phyloP scores from a whole-genome alignment of 2,329 filamentous ascomycete species.

The Pseudopithomyces maydicus region DNA sequence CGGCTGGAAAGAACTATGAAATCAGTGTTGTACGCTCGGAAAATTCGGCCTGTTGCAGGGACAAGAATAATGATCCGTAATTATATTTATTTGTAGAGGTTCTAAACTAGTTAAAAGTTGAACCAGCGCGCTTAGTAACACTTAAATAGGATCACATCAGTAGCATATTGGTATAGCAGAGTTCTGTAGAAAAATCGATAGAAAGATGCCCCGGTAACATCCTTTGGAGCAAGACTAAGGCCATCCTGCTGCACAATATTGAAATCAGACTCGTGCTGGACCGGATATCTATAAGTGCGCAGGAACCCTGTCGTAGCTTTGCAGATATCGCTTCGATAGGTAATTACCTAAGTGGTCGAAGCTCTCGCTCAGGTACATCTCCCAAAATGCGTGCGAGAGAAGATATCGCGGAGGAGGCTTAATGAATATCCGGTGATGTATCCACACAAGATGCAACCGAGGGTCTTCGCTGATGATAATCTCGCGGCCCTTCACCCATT shows the following conservation, averaged over 20 bases:
- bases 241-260: constrained; percentile 29
- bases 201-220: constrained; percentile 27
- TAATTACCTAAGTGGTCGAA: constrained; percentile 7
- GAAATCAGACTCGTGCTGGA: constrained; percentile 48
- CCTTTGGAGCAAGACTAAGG: constrained; percentile 26
- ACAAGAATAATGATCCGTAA: too few relatives aligned
- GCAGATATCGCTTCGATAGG: constrained; percentile 10
- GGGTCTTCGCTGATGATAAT: constrained; percentile 25
- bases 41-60: too few relatives aligned
- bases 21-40: too few relatives aligned
- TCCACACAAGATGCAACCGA: constrained; percentile 25
- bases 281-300: constrained; percentile 49
- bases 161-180: not conserved
- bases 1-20: too few relatives aligned
- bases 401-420: constrained; percentile 28
- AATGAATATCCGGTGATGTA: constrained; percentile 23
- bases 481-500: constrained; percentile 20
- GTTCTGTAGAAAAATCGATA: constrained; percentile 11
- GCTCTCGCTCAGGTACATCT: constrained; percentile 5
- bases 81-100: too few relatives aligned
- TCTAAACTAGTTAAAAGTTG: too few relatives aligned
- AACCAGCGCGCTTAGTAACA: too few relatives aligned
- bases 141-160: not conserved
- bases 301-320: constrained; percentile 43
- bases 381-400: constrained; percentile 22